These are phyloP conservation scores for Filobasidium wieringae DNA, from an alignment of 768 basidiomycete genomes.

Conservation along the genomic window DNA sequence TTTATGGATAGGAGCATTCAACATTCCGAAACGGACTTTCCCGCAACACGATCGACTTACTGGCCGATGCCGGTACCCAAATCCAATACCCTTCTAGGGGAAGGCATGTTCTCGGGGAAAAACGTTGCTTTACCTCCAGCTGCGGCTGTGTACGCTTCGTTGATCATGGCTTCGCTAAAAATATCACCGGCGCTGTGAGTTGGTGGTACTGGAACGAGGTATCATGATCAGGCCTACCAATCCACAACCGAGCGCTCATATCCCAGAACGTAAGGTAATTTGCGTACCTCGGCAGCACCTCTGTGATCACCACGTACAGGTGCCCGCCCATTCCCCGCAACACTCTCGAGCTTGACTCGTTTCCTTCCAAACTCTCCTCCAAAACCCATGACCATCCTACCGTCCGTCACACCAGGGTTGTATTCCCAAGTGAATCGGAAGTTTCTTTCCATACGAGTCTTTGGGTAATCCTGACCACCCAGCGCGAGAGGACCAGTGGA, in stretches of 20 bases:
- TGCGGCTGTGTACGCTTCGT: constrained; percentile 26
- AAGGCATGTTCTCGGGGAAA: constrained; percentile 8
- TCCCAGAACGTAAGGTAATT: constrained; percentile 24
- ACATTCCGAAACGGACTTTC: not conserved
- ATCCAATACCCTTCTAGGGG: constrained; percentile 27
- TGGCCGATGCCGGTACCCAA: constrained; percentile 31
- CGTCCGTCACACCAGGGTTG: constrained; percentile 4
- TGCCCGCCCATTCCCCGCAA: not conserved
- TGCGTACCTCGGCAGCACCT: not conserved
- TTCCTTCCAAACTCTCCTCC: constrained; percentile 11
- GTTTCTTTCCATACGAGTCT: not conserved
- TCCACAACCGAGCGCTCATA: constrained; percentile 34
- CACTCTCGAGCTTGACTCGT: not conserved
- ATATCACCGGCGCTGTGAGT: too few relatives aligned
- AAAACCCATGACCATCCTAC: constrained; percentile 7
- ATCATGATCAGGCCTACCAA: constrained; percentile 17
- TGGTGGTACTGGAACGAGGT: not conserved
- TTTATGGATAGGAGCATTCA: not conserved
- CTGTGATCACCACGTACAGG: not conserved
- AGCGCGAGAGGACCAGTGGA: too few relatives aligned
- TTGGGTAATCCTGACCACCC: not conserved
- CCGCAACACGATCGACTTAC: not conserved
- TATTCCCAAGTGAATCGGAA: constrained; percentile 2
- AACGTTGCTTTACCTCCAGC: constrained; percentile 23
- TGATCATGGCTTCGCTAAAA: constrained; percentile 26